phyloP scores from a whole-genome alignment of 371 early-diverging fungal species.

The Actinomucor elegans region DNA sequence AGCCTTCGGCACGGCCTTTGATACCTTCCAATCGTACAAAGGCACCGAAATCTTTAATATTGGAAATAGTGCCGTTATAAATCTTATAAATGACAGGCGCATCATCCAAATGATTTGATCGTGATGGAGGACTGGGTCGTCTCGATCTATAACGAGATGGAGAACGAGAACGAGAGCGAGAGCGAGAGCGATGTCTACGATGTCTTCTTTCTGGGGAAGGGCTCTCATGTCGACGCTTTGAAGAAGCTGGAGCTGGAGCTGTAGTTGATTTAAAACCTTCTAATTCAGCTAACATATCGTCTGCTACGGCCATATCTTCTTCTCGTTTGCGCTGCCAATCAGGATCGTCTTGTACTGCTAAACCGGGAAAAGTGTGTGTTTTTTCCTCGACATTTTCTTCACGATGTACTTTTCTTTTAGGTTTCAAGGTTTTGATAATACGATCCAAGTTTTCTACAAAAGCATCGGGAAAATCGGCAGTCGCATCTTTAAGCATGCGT shows the following conservation, averaged over 20 bases:
- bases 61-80: conserved; percentile 79
- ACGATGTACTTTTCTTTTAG: conserved; percentile 37
- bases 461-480: conserved; percentile 82
- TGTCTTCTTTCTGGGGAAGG: conserved; percentile 25
- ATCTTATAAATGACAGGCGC: conserved; percentile 88
- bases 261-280: conserved; percentile 44
- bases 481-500: conserved; percentile 63
- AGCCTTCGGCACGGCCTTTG: conserved; percentile 69
- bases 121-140: conserved; percentile 16
- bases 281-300: conserved; percentile 59
- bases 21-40: conserved; percentile 88
- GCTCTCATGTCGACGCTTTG: conserved; percentile 28
- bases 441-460: conserved; percentile 87
- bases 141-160: conserved; percentile 1
- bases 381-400: conserved; percentile 43
- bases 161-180: conserved; percentile 9
- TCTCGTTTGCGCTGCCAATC: conserved; percentile 47
- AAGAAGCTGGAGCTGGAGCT: not conserved
- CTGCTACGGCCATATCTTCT: conserved; percentile 45
- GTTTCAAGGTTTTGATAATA: conserved; percentile 84
- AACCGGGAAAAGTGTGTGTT: conserved; percentile 76
- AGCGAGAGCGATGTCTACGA: conserved; percentile 18
- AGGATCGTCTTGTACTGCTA: conserved; percentile 72
- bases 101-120: conserved; percentile 54
- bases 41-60: conserved; percentile 89